Evolutionary conservation across 192 early-diverging fungal genomes (phyloP).

Genomic region (Mortierella alpina): DNA sequence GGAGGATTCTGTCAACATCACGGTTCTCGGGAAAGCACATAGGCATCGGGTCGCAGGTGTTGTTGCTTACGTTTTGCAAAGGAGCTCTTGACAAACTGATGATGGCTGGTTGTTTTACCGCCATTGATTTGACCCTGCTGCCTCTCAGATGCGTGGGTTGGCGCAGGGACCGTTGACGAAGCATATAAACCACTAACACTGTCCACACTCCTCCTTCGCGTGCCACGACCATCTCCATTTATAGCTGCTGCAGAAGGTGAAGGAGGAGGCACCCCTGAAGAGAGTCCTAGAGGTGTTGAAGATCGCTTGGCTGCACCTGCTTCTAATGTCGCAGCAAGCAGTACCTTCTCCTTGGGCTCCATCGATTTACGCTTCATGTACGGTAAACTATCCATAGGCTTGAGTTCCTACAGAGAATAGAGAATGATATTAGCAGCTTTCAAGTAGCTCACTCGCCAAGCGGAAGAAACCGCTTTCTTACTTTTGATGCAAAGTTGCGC

Average conservation of each 20-base stretch:
- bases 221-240: conserved; percentile 5
- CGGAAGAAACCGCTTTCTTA: neutral
- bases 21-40: too few relatives aligned
- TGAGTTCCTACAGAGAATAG: conserved; percentile 26
- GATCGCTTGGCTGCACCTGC: conserved; percentile 17
- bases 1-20: neutral
- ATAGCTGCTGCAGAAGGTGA: conserved; percentile 9
- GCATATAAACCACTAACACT: conserved; percentile 26
- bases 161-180: conserved; percentile 27
- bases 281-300: conserved; percentile 32
- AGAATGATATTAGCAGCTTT: neutral
- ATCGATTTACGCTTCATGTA: conserved; percentile 38
- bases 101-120: conserved; percentile 42
- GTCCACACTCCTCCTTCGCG: conserved; percentile 27
- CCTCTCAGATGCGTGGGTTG: conserved; percentile 10
- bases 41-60: too few relatives aligned
- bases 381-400: conserved; percentile 49
- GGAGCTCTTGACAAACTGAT: conserved; percentile 67
- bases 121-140: conserved; percentile 25
- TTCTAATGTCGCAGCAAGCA: conserved; percentile 2
- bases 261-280: conserved; percentile 33
- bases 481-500: conserved; percentile 53
- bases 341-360: conserved; percentile 32
- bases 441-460: neutral
- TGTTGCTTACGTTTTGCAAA: conserved; percentile 64